Conservation (phyloP, 306 rosid species). For the Cercis canadensis region DNA sequence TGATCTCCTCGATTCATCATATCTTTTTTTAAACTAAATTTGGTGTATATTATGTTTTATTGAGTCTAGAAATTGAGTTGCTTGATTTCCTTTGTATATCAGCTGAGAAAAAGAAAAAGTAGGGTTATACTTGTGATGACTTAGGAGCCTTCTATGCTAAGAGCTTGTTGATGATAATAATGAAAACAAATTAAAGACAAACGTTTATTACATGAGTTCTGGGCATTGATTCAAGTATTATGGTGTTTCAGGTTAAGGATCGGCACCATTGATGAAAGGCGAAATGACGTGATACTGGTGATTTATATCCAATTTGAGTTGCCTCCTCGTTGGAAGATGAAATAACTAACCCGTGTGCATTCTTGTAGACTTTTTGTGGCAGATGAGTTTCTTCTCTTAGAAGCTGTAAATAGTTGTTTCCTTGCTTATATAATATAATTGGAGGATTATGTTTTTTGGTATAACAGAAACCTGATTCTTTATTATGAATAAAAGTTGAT, state of each 20-base stretch:
- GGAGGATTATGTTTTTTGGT: conserved; percentile 52
- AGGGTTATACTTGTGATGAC: conserved; percentile 5
- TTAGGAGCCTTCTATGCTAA: conserved; percentile 4
- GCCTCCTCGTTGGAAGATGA: conserved; percentile 61
- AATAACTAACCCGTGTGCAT: conserved; percentile 65
- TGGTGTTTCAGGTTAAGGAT: conserved; percentile 65
- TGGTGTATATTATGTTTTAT: background rate
- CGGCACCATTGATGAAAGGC: conserved; percentile 38
- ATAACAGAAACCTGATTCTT: conserved; percentile 42
- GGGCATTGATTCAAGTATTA: conserved; percentile 46
- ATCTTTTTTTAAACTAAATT: background rate
- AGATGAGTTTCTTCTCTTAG: conserved; percentile 99
- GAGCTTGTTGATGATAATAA: conserved; percentile 8
- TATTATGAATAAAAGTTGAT: conserved; percentile 19
- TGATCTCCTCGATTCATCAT: too few species aligned
- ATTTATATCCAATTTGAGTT: conserved; percentile 30
- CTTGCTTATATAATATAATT: conserved; percentile 49
- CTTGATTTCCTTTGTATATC: conserved; percentile 26
- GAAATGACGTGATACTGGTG: conserved; percentile 46
- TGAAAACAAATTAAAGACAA: conserved; percentile 12
- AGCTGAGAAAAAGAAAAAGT: conserved; percentile 15
- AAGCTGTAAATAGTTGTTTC: conserved; percentile 78
- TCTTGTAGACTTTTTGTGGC: conserved; percentile 83
- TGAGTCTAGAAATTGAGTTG: conserved; percentile 8
- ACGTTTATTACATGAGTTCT: conserved; percentile 29